These are phyloP conservation scores for Diaporthe destruens DNA, from an alignment of 2,329 filamentous ascomycete species.

Conservation along the genomic window DNA sequence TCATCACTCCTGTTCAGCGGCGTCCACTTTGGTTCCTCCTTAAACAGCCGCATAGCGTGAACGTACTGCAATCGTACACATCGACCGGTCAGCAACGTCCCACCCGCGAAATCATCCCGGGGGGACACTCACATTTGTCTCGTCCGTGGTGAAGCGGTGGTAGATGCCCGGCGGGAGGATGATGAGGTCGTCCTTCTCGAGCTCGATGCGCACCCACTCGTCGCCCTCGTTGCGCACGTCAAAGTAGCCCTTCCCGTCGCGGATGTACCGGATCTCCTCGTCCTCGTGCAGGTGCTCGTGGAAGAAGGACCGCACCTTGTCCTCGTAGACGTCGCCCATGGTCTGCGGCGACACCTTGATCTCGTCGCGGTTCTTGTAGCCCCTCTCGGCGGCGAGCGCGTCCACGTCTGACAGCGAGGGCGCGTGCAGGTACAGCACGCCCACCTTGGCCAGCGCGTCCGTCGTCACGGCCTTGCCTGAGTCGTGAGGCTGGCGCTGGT, in stretches of 20 bases:
- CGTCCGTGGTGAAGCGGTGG: slow-evolving; percentile 96
- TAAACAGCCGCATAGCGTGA: slow-evolving; percentile 95
- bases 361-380: slow-evolving; percentile 95
- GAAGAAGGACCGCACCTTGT: slow-evolving; percentile 95
- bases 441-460: slow-evolving; percentile 77
- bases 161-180: slow-evolving; percentile 96
- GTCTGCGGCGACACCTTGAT: slow-evolving; percentile 87
- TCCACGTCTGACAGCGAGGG: slow-evolving; percentile 77
- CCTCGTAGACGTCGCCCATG: slow-evolving; percentile 90
- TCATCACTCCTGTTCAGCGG: slow-evolving; percentile 84
- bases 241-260: slow-evolving; percentile 90
- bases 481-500: slow-evolving; percentile 92
- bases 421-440: slow-evolving; percentile 83
- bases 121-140: slow-evolving; percentile 80
- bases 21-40: slow-evolving; percentile 99
- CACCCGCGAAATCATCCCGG: background rate
- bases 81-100: slow-evolving; percentile 15
- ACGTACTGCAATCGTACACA: slow-evolving; percentile 74
- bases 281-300: slow-evolving; percentile 97
- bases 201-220: slow-evolving; percentile 86
- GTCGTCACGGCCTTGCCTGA: slow-evolving; percentile 78
- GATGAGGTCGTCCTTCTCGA: slow-evolving; percentile 91
- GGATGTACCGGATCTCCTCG: slow-evolving; percentile 96
- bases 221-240: slow-evolving; percentile 88
- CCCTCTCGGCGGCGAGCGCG: slow-evolving; percentile 77